A percentile compares a stretch with the other conserved stretches of the same genome.
Conservation (phyloP, 176 grass and related monocot species). For the Aegilops speltoides region DNA sequence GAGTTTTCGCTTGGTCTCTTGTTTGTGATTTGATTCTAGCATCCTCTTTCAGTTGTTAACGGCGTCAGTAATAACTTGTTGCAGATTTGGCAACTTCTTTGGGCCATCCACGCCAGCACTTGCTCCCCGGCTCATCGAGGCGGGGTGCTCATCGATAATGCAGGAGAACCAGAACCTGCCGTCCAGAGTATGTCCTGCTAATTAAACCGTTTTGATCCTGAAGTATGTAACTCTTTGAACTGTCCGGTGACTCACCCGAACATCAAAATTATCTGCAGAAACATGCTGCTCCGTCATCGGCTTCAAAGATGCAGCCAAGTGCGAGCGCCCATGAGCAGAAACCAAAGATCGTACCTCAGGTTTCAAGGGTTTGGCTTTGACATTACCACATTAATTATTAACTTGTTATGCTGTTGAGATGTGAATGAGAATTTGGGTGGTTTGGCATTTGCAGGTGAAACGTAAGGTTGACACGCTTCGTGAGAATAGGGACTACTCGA, state of each 20-base stretch:
- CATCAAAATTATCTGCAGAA: conserved; percentile 31
- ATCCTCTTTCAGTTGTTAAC: neutral
- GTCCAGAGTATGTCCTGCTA: neutral
- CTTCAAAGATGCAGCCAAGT: conserved; percentile 26
- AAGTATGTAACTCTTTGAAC: neutral
- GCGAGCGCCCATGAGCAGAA: conserved; percentile 34
- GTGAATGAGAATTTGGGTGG: neutral
- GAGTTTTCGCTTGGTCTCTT: neutral
- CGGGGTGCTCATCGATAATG: conserved; percentile 49
- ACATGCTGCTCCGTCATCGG: neutral
- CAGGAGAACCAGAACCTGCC: conserved; percentile 36
- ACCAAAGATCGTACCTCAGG: conserved; percentile 53
- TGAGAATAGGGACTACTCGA: conserved; percentile 75
- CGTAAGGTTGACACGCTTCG: conserved; percentile 69
- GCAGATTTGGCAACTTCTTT: conserved; percentile 86
- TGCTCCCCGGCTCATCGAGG: conserved; percentile 71
- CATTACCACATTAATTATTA: neutral
- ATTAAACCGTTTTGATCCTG: neutral
- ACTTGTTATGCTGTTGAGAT: neutral
- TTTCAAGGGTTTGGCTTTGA: conserved; percentile 28
- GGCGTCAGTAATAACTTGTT: neutral
- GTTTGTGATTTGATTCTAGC: neutral
- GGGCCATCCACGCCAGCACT: conserved; percentile 67
- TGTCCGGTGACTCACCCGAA: neutral
- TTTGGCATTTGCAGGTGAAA: conserved; percentile 47